Conservation (phyloP, 139 green algal genomes). For the Micractinium conductrix region DNA sequence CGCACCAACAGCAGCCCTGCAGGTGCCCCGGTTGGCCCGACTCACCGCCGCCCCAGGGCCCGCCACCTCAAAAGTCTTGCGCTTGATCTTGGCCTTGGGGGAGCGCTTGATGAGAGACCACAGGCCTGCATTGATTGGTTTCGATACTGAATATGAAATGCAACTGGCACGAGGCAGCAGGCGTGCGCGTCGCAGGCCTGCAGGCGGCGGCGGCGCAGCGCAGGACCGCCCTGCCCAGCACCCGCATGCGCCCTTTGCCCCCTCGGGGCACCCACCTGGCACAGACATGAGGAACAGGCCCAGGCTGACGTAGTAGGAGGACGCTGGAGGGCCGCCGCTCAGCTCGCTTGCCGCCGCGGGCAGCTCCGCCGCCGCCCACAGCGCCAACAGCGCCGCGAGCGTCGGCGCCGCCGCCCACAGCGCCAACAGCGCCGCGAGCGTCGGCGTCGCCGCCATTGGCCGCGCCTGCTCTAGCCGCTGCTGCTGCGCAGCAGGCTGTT, state of each 20-base stretch:
- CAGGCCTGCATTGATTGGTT: too few relatives aligned
- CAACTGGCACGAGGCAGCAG: too few relatives aligned
- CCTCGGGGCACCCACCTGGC: slow-evolving; percentile 52
- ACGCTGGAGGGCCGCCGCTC: slow-evolving; percentile 36
- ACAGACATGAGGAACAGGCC: slow-evolving; percentile 84
- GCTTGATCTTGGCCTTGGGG: slow-evolving; percentile 78
- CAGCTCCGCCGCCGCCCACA: slow-evolving; percentile 38
- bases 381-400: not conserved
- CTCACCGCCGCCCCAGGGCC: slow-evolving; percentile 67
- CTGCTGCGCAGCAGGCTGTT: slow-evolving; percentile 3
- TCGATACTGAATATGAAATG: too few relatives aligned
- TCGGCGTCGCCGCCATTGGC: not conserved
- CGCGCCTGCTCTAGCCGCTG: not conserved
- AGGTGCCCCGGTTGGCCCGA: too few relatives aligned
- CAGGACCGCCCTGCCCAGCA: not conserved
- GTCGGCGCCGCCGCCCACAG: not conserved
- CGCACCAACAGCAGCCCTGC: too few relatives aligned
- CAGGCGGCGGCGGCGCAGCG: not conserved
- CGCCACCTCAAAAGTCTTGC: slow-evolving; percentile 80
- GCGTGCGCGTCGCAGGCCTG: not conserved
- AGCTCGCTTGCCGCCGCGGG: slow-evolving; percentile 20
- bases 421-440: too few relatives aligned
- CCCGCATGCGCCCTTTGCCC: too few relatives aligned
- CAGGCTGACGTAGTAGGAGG: slow-evolving; percentile 85
- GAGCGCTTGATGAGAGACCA: slow-evolving; percentile 93